Conservation (phyloP, 495 filamentous ascomycete species). For the Aspergillus bertholletiae region DNA sequence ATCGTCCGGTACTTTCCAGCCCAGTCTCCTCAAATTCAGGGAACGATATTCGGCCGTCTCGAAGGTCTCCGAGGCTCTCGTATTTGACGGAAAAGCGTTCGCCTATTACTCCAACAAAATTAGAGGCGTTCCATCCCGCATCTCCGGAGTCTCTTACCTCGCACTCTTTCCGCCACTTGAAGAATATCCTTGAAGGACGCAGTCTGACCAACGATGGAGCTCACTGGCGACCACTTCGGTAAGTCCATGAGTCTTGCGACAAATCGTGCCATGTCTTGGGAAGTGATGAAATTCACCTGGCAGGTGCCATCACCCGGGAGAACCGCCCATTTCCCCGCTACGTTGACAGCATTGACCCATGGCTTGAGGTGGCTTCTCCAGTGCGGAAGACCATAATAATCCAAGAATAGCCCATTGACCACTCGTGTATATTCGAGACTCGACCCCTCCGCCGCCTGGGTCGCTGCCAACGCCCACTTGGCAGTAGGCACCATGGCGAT, state of each 20-base stretch:
- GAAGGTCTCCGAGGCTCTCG: slow-evolving; percentile 33
- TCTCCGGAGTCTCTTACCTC: slow-evolving; percentile 6
- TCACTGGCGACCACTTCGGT: slow-evolving; percentile 25
- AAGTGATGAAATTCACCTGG: slow-evolving; percentile 33
- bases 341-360: slow-evolving; percentile 28
- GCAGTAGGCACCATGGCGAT: not conserved
- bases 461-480: not conserved
- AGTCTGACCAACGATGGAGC: slow-evolving; percentile 26
- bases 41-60: slow-evolving; percentile 19
- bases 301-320: slow-evolving; percentile 37
- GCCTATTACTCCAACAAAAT: slow-evolving; percentile 1
- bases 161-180: slow-evolving; percentile 27
- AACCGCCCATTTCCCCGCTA: slow-evolving; percentile 27
- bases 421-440: slow-evolving; percentile 36
- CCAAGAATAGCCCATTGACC: slow-evolving; percentile 35
- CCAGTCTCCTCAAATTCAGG: slow-evolving; percentile 1
- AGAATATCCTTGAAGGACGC: slow-evolving; percentile 32
- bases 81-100: slow-evolving; percentile 35
- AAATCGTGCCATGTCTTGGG: slow-evolving; percentile 39
- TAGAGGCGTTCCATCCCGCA: not conserved
- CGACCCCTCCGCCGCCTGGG: not conserved
- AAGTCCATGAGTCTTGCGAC: slow-evolving; percentile 31
- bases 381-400: slow-evolving; percentile 35
- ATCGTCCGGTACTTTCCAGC: not conserved
- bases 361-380: slow-evolving; percentile 25